Conservation (phyloP, 495 filamentous ascomycete species). For the Lasiosphaeriaceae sp. region DNA sequence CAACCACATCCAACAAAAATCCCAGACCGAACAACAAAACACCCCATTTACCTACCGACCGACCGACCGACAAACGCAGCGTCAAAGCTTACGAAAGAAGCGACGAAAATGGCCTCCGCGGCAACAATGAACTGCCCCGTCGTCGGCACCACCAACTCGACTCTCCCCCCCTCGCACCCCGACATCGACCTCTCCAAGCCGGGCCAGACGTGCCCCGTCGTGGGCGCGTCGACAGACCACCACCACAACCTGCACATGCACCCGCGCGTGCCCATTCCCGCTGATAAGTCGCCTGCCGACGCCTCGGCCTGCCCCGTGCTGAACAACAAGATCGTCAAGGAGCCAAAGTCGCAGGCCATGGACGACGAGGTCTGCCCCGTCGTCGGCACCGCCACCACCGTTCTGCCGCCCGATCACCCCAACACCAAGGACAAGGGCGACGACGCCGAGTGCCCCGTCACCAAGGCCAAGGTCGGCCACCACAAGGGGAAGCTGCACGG, state of each 20-base stretch:
- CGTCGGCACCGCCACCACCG: constrained; percentile 42
- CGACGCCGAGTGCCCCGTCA: constrained; percentile 47
- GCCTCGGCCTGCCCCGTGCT: constrained; percentile 44
- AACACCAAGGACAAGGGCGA: constrained; percentile 35
- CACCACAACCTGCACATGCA: constrained; percentile 42
- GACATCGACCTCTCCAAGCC: constrained; percentile 41
- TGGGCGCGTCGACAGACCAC: constrained; percentile 45
- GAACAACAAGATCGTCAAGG: constrained; percentile 32
- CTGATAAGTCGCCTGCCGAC: constrained; percentile 26
- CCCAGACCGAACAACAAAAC: background rate
- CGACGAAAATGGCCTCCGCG: constrained; percentile 13
- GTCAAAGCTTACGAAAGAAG: background rate
- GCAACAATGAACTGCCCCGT: constrained; percentile 29
- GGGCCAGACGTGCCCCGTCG: constrained; percentile 39
- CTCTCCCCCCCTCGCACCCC: constrained; percentile 39
- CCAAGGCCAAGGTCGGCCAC: constrained; percentile 44
- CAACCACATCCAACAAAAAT: background rate
- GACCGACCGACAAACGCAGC: background rate
- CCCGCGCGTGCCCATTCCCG: constrained; percentile 32
- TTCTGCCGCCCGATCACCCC: constrained; percentile 45
- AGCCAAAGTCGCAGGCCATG: constrained; percentile 41
- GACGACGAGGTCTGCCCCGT: constrained; percentile 47
- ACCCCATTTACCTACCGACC: background rate
- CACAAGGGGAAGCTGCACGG: constrained; percentile 41
- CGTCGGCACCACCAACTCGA: constrained; percentile 43